Percentiles rank a stretch among this genome's conserved stretches.
These are phyloP conservation scores for Ustilago vetiveriae DNA, from an alignment of 1,284 basidiomycete genomes.

Conservation along the genomic window DNA sequence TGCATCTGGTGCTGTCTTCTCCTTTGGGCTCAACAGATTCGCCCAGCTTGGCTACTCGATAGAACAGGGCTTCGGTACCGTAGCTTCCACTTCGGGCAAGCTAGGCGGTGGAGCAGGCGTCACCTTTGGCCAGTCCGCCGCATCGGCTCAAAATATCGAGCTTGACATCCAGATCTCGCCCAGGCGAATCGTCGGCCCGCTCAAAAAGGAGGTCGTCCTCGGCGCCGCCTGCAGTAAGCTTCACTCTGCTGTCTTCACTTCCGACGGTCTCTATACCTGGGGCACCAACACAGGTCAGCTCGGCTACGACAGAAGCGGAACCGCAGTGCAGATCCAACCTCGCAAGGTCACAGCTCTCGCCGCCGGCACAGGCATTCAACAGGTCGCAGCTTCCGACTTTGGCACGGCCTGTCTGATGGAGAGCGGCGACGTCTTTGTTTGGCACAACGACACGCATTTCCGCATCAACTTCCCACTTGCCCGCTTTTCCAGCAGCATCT, in stretches of 20 bases:
- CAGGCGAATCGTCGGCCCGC: slow-evolving; percentile 77
- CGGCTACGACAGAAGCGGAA: slow-evolving; percentile 73
- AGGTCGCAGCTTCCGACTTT: slow-evolving; percentile 72
- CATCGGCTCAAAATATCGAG: slow-evolving; percentile 26
- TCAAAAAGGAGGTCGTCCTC: slow-evolving; percentile 81
- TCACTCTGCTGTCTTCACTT: slow-evolving; percentile 89
- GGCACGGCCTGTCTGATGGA: slow-evolving; percentile 82
- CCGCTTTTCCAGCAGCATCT: slow-evolving; percentile 71
- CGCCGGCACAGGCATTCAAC: slow-evolving; percentile 51
- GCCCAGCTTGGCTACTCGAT: slow-evolving; percentile 83
- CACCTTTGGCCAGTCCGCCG: slow-evolving; percentile 36
- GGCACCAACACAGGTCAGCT: slow-evolving; percentile 94
- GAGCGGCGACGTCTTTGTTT: slow-evolving; percentile 81
- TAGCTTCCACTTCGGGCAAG: slow-evolving; percentile 45
- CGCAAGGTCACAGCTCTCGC: slow-evolving; percentile 77
- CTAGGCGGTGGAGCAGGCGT: slow-evolving; percentile 68
- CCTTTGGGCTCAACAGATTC: slow-evolving; percentile 84
- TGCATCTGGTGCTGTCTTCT: slow-evolving; percentile 80
- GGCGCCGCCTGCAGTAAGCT: slow-evolving; percentile 89
- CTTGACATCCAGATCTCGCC: slow-evolving; percentile 77
- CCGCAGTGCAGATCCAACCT: slow-evolving; percentile 81
- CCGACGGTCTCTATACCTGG: slow-evolving; percentile 88
- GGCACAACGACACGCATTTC: slow-evolving; percentile 80
- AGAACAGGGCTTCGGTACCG: slow-evolving; percentile 70
- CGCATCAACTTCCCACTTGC: slow-evolving; percentile 72